Evolutionary conservation across 192 early-diverging fungal species (phyloP), one percentile per base, ranked within the genome.

Genomic region (Phycomyces blakesleeanus): DNA sequence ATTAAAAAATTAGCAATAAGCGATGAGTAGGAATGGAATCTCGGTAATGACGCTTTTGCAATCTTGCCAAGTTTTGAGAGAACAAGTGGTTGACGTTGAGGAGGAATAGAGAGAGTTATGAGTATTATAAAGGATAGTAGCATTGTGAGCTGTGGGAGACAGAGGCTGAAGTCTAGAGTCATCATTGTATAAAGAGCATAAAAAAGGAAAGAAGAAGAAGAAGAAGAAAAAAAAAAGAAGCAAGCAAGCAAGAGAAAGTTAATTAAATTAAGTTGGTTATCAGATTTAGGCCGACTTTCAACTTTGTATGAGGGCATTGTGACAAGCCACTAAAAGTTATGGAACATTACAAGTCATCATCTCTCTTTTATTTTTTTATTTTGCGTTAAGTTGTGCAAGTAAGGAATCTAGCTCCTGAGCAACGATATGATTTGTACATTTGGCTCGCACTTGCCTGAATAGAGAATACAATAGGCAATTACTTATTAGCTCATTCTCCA

Each of bases 401-500:
- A 74, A 68, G 20, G 68, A 49, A 51, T 80, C 78, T 22, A 80
- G 34, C 44, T 80, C 78, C 61, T 80, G 78, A n/a, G 66, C 68
- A 26, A 77, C 66, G 20, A 77, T 64, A 52, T 71, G 71, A 57
- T 80, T 74, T 5, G 71, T 71, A 63, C 75, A 76, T 56, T 80
- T 80, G 25, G 59, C 70, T 22, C 69, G 41, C 14, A 80, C 69
- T 56, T 74, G 75, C 21, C 77, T 79, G 44, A 14, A 53, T 15
- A 41, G 55, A 58, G n/a, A n/a, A n/a, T n/a, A n/a, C n/a, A n/a
- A n/a, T n/a, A n/a, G n/a, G n/a, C n/a, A n/a, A 51, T 54, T 29
- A 57, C 26, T 1, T 20, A 38, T 16, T 24, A 52, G 29, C 24
- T 53, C 14, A 24, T 52, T 50, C 49, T 16, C 10, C n/a, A n/a